Evolutionary conservation across 768 basidiomycete species (phyloP), one percentile per base, ranked within the genome.

Genomic region (Naematelia aurantialba): DNA sequence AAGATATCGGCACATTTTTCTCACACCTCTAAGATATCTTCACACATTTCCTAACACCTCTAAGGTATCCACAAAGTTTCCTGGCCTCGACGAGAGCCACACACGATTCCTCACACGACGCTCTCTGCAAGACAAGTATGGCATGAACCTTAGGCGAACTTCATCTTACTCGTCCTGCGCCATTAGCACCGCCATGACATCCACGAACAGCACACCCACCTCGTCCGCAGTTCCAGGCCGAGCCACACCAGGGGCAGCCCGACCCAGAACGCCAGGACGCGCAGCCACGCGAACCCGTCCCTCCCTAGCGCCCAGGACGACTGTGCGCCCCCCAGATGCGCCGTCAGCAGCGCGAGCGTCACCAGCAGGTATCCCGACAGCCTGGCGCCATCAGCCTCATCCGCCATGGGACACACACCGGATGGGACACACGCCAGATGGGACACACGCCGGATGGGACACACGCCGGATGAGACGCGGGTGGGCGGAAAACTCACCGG

Each of bases 341-440:
- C 81, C 0, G 87, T 87, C 42, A 83, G 72, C 31, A 91, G 68
- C 30, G 88, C 72, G 4, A 83, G 61, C 0, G 84, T 81, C 55
- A 88, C 83, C 11, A 91, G 74, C 17, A 85, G 48, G 65, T 91
- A 91, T 8, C 90, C 90, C 0, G 87, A 89, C 17, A 87, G 61
- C 62, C 88, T 87, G 63, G 25, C 47, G 53, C 3, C 31, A 4
- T 29, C 48, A 31, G 45, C 61, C 30, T 44, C 14, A 31, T 44
- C 5, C 12, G 26, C 30, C n/a, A 52, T 10, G 19, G 19, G 31
- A 44, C 21, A 19, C 34, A 4, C 5, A 13, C 21, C 26, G 19
- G 21, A n/a, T 10, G 31, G 17, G n/a, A 8, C 29, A 29, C 26
- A 48, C 10, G 13, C 46, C 5, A 17, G 13, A 27, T 24, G 31